These are phyloP conservation scores for Scutellaria galericulata DNA, from an alignment of 257 asterid genomes.

Conservation along the genomic window DNA sequence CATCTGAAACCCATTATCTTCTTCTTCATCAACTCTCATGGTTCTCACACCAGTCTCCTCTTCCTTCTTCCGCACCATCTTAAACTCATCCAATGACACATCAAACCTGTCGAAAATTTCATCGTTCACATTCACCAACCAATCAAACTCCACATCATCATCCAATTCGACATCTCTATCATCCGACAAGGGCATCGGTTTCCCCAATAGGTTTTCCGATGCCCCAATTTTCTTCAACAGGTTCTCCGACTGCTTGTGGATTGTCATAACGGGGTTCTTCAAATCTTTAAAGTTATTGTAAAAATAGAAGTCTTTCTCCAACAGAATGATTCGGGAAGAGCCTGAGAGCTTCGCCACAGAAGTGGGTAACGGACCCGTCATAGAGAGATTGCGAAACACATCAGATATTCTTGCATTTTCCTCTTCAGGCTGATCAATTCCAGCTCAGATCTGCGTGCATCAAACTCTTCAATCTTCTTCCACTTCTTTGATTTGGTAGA, in stretches of 20 bases:
- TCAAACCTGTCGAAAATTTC: slow-evolving; percentile 73
- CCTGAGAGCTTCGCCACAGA: slow-evolving; percentile 76
- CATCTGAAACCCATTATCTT: slow-evolving; percentile 71
- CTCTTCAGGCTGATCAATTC: slow-evolving; percentile 61
- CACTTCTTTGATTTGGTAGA: no score
- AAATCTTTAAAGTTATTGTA: slow-evolving; percentile 81
- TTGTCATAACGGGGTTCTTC: slow-evolving; percentile 58
- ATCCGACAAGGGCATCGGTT: slow-evolving; percentile 54
- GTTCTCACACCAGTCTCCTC: slow-evolving; percentile 66
- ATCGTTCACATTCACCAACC: slow-evolving; percentile 79
- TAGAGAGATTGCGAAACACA: slow-evolving; percentile 47
- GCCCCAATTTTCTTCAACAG: slow-evolving; percentile 59
- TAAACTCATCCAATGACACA: slow-evolving; percentile 72
- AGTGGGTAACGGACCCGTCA: slow-evolving; percentile 55
- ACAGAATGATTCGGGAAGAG: slow-evolving; percentile 77
- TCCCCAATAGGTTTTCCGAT: slow-evolving; percentile 60
- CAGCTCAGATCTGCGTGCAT: no score
- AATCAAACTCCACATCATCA: slow-evolving; percentile 72
- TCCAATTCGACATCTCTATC: slow-evolving; percentile 65
- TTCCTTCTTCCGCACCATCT: slow-evolving; percentile 51
- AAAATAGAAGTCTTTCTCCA: slow-evolving; percentile 79
- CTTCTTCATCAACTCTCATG: slow-evolving; percentile 46
- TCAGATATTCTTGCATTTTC: slow-evolving; percentile 45
- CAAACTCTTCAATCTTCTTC: no score
- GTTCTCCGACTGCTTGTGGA: slow-evolving; percentile 54